Base-by-base conservation (phyloP, 768 basidiomycete species). In the Kwoniella bestiolae region DNA sequence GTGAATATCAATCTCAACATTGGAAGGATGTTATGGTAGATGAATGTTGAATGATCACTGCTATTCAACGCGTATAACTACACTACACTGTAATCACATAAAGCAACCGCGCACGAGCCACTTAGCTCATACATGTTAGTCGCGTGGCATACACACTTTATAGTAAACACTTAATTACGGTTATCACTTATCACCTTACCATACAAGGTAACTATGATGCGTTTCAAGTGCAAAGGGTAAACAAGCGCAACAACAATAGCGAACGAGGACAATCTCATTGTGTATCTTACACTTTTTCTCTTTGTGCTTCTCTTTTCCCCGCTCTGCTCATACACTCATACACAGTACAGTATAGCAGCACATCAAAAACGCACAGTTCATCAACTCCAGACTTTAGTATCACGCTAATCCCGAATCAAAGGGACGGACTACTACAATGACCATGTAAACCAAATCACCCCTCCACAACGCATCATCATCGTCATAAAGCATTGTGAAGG, bases 101-200 rank as follows among this genome's bases (percentile, higher is more conserved):
- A 45, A 34, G 18, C 56, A 58, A 58, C 25, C 41, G 45, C 45
- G 38, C 41, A 44, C 56, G 45, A 47, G 38, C 56, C 41, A 44
- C 41, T 29, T 4, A 16, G 11, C 18, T 21, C 2, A 44, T 28
- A 34, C 35, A 18, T 16, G 16, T n/a, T 5, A 11, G 16, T 44
- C 32, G 6, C 56, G 26, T 35, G 41, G 25, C 6, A 57, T 18
- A 7, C 14, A 7, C 4, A 9, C 5, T 23, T 7, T 6, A 6
- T 8, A 25, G 9, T 5, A 32, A 25, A 23, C 5, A 21, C 45
- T 60, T 31, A 60, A 49, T 47, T 50, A 28, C 9, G 46, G 31
- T 16, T 50, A 29, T 34, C 60, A 50, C 26, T 53, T 53, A 35
- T 34, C 21, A n/a, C n/a, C n/a, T n/a, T n/a, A n/a, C n/a, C n/a